Conservation (phyloP, 2,329 filamentous ascomycete species). For the Aspergillus ustus region DNA sequence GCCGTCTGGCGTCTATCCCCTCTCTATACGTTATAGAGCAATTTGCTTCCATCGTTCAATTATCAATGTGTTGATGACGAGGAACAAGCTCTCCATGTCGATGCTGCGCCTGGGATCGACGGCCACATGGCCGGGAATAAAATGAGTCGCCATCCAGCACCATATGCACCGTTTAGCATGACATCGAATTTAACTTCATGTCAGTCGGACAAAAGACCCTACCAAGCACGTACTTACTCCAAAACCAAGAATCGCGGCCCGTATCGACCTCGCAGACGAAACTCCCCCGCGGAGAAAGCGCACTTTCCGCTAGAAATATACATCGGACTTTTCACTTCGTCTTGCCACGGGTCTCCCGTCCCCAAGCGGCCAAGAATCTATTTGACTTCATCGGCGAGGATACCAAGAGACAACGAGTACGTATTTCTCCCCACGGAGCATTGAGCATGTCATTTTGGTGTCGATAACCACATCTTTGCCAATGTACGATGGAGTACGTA, state of each 20-base stretch:
- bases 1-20: not conserved
- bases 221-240: too few species aligned
- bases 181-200: not conserved
- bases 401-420: not conserved
- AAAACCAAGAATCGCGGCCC: not conserved
- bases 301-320: not conserved
- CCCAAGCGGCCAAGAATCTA: not conserved
- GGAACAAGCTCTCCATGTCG: not conserved
- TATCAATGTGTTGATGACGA: not conserved
- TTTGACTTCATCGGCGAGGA: not conserved
- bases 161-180: not conserved
- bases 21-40: not conserved
- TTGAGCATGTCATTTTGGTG: conserved; percentile 6
- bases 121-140: not conserved
- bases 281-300: not conserved
- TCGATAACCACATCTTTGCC: not conserved
- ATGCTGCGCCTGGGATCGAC: not conserved
- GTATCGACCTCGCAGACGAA: not conserved
- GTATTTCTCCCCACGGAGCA: not conserved
- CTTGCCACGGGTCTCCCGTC: not conserved
- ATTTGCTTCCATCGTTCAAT: not conserved
- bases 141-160: too few species aligned
- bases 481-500: too few species aligned
- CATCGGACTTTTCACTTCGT: not conserved
- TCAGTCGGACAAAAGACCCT: not conserved